These are phyloP conservation scores for Leucocoprinus leucothites DNA, from an alignment of 768 basidiomycete species.

Conservation along the genomic window DNA sequence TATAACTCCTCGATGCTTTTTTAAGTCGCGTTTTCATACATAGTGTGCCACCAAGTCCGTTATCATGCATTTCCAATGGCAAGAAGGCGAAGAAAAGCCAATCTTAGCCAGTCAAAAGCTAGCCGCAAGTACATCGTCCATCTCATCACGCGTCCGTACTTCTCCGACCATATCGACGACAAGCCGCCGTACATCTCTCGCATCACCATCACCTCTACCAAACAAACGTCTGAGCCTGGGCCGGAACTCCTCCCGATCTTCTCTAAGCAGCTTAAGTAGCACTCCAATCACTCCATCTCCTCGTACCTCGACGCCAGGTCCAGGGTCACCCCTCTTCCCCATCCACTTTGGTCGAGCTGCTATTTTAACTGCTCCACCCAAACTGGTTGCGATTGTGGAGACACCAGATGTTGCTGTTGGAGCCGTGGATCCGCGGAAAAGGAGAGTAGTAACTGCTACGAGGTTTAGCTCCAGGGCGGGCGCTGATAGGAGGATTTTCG, in stretches of 20 bases:
- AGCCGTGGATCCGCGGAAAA: constrained; percentile 80
- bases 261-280: no score
- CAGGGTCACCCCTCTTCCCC: constrained; percentile 33
- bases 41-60: constrained; percentile 89
- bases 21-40: background rate
- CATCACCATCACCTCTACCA: constrained; percentile 29
- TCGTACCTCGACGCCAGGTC: constrained; percentile 36
- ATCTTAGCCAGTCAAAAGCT: constrained; percentile 19
- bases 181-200: constrained; percentile 24
- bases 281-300: constrained; percentile 43
- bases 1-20: background rate
- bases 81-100: constrained; percentile 50
- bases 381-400: constrained; percentile 77
- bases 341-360: constrained; percentile 66
- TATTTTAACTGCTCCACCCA: constrained; percentile 80
- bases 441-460: constrained; percentile 83
- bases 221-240: constrained; percentile 44
- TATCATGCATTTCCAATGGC: constrained; percentile 85
- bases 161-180: constrained; percentile 32
- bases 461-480: constrained; percentile 82
- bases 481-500: constrained; percentile 78
- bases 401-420: constrained; percentile 90
- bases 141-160: constrained; percentile 1
- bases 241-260: constrained; percentile 35
- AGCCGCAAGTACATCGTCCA: constrained; percentile 15